Conservation (phyloP, 106 monocot genomes). For the Platanthera zijinensis region DNA sequence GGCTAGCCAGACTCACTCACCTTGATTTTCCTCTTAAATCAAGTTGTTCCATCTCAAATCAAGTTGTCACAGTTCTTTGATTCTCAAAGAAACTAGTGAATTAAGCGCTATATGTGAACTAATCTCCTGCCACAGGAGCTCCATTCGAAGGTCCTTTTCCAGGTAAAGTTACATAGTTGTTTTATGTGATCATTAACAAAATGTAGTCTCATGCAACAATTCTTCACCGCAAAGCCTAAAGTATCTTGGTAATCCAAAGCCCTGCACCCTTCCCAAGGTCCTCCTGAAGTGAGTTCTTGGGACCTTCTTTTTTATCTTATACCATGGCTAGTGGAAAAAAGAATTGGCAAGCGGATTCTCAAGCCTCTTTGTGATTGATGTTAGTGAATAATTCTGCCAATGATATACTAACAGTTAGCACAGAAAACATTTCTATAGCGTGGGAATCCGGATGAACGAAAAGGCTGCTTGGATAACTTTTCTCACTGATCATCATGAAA, state of each 20-base stretch:
- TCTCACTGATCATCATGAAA: neutral
- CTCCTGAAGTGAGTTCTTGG: neutral
- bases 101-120: too few relatives aligned
- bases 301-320: neutral
- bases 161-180: conserved; percentile 1
- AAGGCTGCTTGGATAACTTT: neutral
- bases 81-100: too few relatives aligned
- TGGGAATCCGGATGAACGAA: neutral
- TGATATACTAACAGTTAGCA: neutral
- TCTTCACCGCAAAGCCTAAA: neutral
- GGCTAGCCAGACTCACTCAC: too few relatives aligned
- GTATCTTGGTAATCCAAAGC: neutral
- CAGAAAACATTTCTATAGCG: neutral
- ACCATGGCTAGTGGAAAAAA: neutral
- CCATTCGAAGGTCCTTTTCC: neutral
- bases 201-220: neutral
- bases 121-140: too few relatives aligned
- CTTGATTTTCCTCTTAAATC: too few relatives aligned
- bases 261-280: too few relatives aligned
- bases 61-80: too few relatives aligned
- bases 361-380: neutral
- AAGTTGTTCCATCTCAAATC: too few relatives aligned
- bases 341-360: neutral
- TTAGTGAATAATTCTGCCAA: neutral
- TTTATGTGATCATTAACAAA: conserved; percentile 5